phyloP scores from a whole-genome alignment of 495 filamentous ascomycete species.

The Lasiosphaeria ovina region DNA sequence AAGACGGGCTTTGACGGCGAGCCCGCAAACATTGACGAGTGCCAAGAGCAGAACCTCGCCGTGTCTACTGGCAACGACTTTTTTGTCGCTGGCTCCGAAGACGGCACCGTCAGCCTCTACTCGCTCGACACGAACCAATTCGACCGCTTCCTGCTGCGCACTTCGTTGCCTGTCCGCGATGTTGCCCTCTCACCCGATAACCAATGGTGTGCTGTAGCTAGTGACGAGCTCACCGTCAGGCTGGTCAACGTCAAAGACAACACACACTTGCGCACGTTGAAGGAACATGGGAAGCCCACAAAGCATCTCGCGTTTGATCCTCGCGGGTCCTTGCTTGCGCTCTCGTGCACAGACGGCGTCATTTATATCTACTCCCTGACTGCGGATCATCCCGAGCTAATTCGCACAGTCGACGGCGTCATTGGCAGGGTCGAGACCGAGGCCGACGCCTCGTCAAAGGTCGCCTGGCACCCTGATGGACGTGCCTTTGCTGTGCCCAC shows the following conservation, averaged over 20 bases:
- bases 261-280: constrained; percentile 67
- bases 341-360: constrained; percentile 83
- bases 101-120: constrained; percentile 89
- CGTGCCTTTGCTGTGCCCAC: constrained; percentile 86
- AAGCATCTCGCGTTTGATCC: constrained; percentile 91
- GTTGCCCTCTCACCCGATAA: constrained; percentile 79
- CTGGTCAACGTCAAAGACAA: constrained; percentile 80
- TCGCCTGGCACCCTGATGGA: constrained; percentile 92
- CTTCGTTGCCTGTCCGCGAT: constrained; percentile 79
- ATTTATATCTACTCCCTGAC: constrained; percentile 86
- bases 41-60: constrained; percentile 73
- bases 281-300: constrained; percentile 75
- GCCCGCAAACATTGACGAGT: constrained; percentile 85
- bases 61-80: constrained; percentile 77
- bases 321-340: constrained; percentile 69
- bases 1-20: constrained; percentile 87
- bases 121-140: constrained; percentile 71
- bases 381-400: constrained; percentile 74
- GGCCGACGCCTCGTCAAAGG: constrained; percentile 69
- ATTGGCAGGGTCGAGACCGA: constrained; percentile 77
- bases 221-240: constrained; percentile 90
- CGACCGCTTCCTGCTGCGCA: constrained; percentile 76
- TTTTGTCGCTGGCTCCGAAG: constrained; percentile 85
- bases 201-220: constrained; percentile 90
- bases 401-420: constrained; percentile 80